These are phyloP conservation scores for Termitomyces sp. DNA, from an alignment of 768 basidiomycete species.

Conservation along the genomic window DNA sequence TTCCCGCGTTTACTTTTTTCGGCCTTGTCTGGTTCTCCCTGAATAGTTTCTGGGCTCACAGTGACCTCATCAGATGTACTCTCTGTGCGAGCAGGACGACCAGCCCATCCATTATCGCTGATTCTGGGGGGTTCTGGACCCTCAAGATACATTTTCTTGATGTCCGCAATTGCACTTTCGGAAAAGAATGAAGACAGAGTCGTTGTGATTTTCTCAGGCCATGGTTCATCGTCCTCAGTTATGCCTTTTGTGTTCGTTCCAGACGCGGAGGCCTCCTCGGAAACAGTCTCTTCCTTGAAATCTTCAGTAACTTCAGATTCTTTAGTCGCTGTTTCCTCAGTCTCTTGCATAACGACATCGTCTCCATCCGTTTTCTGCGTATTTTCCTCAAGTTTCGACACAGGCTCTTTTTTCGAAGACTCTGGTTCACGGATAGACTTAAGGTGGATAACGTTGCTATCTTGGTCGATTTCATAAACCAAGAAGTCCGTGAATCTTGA, in stretches of 20 bases:
- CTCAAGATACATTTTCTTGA: conserved; percentile 76
- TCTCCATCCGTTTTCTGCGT: conserved; percentile 14
- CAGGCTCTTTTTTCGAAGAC: conserved; percentile 37
- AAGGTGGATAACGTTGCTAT: conserved; percentile 74
- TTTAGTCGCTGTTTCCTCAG: conserved; percentile 6
- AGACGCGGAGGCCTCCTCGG: conserved; percentile 6
- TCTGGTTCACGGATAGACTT: conserved; percentile 73
- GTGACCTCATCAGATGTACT: conserved; percentile 4
- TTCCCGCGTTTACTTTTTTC: conserved; percentile 30
- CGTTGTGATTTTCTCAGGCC: conserved; percentile 57
- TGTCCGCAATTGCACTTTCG: conserved; percentile 45
- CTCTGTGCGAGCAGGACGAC: conserved; percentile 32
- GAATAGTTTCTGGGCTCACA: conserved; percentile 13
- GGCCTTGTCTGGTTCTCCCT: conserved; percentile 20
- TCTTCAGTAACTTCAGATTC: conserved; percentile 7
- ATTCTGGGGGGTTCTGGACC: conserved; percentile 73
- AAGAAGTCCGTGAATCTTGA: conserved; percentile 93
- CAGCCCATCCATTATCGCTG: conserved; percentile 73
- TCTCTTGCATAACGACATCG: conserved; percentile 18
- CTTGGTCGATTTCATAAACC: conserved; percentile 85
- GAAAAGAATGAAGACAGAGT: conserved; percentile 61
- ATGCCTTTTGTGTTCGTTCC: conserved; percentile 8
- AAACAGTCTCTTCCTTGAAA: conserved; percentile 3
- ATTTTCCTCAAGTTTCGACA: conserved; percentile 8
- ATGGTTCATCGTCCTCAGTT: conserved; percentile 35